Base-by-base conservation (phyloP, 2,329 filamentous ascomycete genomes). In the Epichloe bromicola region DNA sequence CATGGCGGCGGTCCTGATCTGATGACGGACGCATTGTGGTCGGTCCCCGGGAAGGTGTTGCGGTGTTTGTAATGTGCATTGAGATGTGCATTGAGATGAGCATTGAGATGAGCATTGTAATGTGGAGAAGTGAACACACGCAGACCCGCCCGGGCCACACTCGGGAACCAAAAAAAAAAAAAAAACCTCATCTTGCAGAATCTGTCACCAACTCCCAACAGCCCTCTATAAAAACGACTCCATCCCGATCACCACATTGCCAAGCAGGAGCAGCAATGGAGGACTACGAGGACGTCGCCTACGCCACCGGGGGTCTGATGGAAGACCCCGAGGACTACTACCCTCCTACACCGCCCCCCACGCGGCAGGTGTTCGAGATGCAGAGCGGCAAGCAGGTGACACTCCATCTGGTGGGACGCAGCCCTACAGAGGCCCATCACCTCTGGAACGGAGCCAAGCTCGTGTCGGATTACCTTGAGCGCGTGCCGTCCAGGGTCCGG, bases 371-470 rank as follows among this genome's bases (percentile, higher is more conserved):
- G 42, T 85, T 94, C 71, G 79, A 74, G 20, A 78, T 91, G 63
- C 70, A 79, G 51, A 80, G 78, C 37, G 86, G 86, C 54, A 65
- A 80, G 56, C 71, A 72, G 30, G 70, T 94, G 57, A 79, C 73
- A 48, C 77, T 95, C 56, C 80, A 86, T 60, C 79, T 96, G 69
- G 87, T 95, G 43, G 90, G 90, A 54, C 83, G 87, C 67, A 91
- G 86, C 71, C 87, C 89, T 23, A 78, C 94, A 14, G 95, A 94
- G 79, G 90, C 88, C 15, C 88, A 96, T 67, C 78, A 86, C 57
- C 77, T 96, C 33, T 97, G 91, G 91, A 94, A 96, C 66, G 90
- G 88, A 54, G 84, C 85, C 54, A 84, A 86, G 55, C 80, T 87
- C 39, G 77, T 91, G 46, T 80, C 89, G 15, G 74, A 81, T 58